Base-by-base conservation (phyloP, 140 eudicot genomes). In the Stevia rebaudiana region DNA sequence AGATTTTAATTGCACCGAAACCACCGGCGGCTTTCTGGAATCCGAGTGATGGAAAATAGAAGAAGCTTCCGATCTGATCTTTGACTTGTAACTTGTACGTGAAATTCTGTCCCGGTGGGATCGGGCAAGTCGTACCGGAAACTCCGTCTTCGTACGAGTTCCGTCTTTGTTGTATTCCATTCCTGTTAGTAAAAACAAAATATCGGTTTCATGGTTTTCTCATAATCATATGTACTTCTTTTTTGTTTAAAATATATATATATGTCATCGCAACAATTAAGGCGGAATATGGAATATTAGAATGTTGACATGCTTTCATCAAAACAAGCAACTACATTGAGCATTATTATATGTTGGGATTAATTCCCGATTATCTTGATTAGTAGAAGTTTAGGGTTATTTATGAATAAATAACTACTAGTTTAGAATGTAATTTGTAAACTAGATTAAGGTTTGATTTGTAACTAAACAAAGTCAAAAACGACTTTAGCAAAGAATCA, bases 11-110 rank as follows among this genome's bases (percentile, higher is more conserved):
- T 5, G 84, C 97, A 5, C 99, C 99, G 40, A 81, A 94, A 6
- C 94, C 99, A 0, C 99, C 99, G 17, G 97, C 99, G 15, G 97
- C 94, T 37, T 86, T 94, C 47, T 94, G 99, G 65, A 88, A 84
- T 0, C 79, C 85, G 1, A 81, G 74, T 3, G 99, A 94, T 0
- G 99, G 96, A 68, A 80, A 94, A 61, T 94, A 94, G 70, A 61
- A 86, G 53, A 78, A 94, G 72, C 94, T 94, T 30, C 99, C 99
- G 47, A 94, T 86, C 39, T 94, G 99, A 76, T 88, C 99, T 54
- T 94, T 94, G 52, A 94, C 82, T 74, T 94, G 99, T 65, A 94
- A 23, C 24, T 46, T 73, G 69, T 85, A 94, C 0, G 99, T 88
- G 69, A 61, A 94, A 71, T 88, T 94, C 51, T 76, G 77, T 13